Base-by-base conservation (phyloP, 108 stramenopile genomes). In the Cyclotella atomus region DNA sequence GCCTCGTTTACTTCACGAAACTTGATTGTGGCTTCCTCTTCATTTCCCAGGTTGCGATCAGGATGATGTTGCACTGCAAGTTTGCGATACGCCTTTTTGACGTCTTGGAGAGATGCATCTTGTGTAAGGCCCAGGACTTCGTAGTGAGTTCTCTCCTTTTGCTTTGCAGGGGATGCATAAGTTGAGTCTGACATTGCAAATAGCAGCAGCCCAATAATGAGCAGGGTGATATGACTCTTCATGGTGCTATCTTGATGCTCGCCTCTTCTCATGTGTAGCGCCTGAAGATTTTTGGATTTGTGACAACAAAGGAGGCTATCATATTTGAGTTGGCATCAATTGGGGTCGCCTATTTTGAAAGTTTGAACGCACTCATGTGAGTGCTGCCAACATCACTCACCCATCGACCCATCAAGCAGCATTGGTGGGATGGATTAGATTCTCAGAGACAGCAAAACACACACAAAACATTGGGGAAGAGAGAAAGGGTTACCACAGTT, bases 1-100 rank as follows among this genome's bases (percentile, higher is more conserved):
- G 97, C 97, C 75, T 97, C 91, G 19, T 88, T 83, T 17, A 97
- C 89, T 54, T 97, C 88, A 62, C 97, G 91, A 77, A 99, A 99
- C 24, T 28, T 33, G 5, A 59, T 33, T 0, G 73, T 67, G 9
- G 87, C 91, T 29, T 81, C 63, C 60, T 90, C 82, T 71, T 92
- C 93, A 36, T 83, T 83, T 34, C 91, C 88, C 6, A 85, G 75
- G 23, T 75, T 66, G 72, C 97, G 96, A 84, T 98, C 97, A 8
- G 97, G 96, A 71, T 98, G 97, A 24, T 92, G 94, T 53, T 75
- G 76, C 21, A 97, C 86, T 12, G 92, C 89, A 19, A 95, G 88
- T 60, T 87, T 79, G 27, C 96, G 83, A 77, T 97, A 97, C 0
- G 97, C 96, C 70, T 97, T 98, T 72, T 86, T 78, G n/a, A 95